A percentile compares a stretch with the other conserved stretches of the same genome.
Evolutionary conservation across 2,329 filamentous ascomycete genomes (phyloP).

Genomic region (Phialophora verrucosa): DNA sequence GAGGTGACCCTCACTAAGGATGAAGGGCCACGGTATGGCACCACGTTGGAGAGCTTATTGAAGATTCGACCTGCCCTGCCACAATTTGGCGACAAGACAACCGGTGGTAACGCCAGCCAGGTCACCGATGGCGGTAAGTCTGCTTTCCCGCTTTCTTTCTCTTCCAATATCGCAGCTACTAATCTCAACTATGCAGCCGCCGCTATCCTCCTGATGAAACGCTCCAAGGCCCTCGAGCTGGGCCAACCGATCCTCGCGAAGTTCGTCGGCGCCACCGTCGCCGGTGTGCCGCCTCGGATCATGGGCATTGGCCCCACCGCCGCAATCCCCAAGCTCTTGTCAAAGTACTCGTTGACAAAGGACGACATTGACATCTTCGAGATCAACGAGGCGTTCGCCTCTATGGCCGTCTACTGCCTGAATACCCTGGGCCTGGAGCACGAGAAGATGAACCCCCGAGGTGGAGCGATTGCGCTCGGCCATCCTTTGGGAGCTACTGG

Average conservation of each 20-base stretch:
- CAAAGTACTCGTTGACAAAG: slow-evolving; percentile 75
- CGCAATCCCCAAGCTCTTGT: slow-evolving; percentile 79
- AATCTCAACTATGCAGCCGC: slow-evolving; percentile 63
- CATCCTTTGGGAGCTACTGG: slow-evolving; percentile 91
- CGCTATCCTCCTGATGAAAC: slow-evolving; percentile 90
- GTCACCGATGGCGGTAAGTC: slow-evolving; percentile 82
- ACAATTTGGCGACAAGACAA: slow-evolving; percentile 82
- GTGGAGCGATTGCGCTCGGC: slow-evolving; percentile 89
- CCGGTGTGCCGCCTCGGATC: slow-evolving; percentile 87
- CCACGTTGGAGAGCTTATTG: slow-evolving; percentile 77
- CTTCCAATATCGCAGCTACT: slow-evolving; percentile 31
- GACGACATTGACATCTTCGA: slow-evolving; percentile 89
- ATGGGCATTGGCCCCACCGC: slow-evolving; percentile 70
- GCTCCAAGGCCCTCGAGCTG: slow-evolving; percentile 82
- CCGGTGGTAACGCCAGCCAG: slow-evolving; percentile 92
- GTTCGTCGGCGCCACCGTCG: slow-evolving; percentile 88
- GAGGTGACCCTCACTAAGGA: slow-evolving; percentile 81
- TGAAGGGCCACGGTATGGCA: slow-evolving; percentile 89
- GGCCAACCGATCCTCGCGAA: slow-evolving; percentile 93
- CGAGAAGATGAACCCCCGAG: slow-evolving; percentile 86
- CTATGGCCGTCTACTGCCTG: slow-evolving; percentile 94
- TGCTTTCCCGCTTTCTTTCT: slow-evolving; percentile 6
- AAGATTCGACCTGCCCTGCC: slow-evolving; percentile 93
- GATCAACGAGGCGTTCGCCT: slow-evolving; percentile 97
- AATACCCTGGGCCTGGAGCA: slow-evolving; percentile 68